Evolutionary conservation across 306 rosid genomes (phyloP).

Genomic region (Medicago lupulina): DNA sequence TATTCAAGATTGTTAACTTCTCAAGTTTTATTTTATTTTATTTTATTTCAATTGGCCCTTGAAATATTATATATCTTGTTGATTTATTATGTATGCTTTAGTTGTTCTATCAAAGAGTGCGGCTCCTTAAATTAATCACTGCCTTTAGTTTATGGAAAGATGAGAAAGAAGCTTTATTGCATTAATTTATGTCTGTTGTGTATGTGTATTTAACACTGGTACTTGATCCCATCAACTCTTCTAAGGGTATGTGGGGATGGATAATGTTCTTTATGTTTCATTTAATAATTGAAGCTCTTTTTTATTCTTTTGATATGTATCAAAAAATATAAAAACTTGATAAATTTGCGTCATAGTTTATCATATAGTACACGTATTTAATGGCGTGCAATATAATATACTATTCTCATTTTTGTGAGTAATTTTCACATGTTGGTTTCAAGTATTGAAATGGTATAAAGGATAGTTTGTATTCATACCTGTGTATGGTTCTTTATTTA

Average conservation of each 20-base stretch:
- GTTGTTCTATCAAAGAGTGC: conserved; percentile 30
- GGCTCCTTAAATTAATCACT: conserved; percentile 40
- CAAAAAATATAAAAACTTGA: not conserved
- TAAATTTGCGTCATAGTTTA: not conserved
- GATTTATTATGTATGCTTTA: not conserved
- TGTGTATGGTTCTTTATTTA: not conserved
- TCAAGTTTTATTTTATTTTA: conserved; percentile 25
- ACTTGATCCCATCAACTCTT: conserved; percentile 28
- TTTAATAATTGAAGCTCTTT: conserved; percentile 14
- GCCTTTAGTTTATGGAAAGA: conserved; percentile 34
- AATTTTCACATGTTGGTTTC: conserved; percentile 2
- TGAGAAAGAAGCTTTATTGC: conserved; percentile 40
- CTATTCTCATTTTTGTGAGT: not conserved
- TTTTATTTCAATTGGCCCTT: conserved; percentile 16
- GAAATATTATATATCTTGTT: not conserved
- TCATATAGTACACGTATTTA: not conserved
- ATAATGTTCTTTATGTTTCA: conserved; percentile 12
- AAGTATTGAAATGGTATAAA: not conserved
- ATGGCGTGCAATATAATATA: conserved; percentile 15
- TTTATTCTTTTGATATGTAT: not conserved
- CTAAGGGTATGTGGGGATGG: conserved; percentile 4
- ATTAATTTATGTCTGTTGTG: conserved; percentile 33
- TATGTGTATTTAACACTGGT: conserved; percentile 1
- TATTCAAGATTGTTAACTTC: conserved; percentile 44
- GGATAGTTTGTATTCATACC: not conserved